A percentile compares a stretch with the other conserved stretches of the same genome.
Conservation (phyloP, 1,284 basidiomycete genomes). For the Malassezia nana region DNA sequence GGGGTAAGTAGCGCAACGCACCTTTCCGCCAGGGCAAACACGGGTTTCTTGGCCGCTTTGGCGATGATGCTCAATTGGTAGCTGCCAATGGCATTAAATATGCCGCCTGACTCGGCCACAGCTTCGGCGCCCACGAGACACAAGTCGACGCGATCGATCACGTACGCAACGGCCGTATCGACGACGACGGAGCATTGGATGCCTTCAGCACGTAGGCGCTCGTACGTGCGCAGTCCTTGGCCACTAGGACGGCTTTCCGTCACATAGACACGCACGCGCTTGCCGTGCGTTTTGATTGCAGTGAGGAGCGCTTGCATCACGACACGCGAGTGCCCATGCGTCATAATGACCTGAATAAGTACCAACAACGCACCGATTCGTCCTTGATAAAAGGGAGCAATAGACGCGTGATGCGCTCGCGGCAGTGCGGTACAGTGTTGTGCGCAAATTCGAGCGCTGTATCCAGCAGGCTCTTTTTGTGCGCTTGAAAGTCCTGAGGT, state of each 20-base stretch:
- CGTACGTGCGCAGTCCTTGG: conserved; percentile 49
- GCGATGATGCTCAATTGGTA: conserved; percentile 95
- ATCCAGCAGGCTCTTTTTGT: conserved; percentile 68
- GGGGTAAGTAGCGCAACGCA: conserved; percentile 7
- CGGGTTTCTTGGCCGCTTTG: conserved; percentile 84
- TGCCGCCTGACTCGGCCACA: conserved; percentile 72
- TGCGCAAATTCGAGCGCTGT: conserved; percentile 67
- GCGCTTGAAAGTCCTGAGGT: conserved; percentile 60
- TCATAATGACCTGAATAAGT: conserved; percentile 57
- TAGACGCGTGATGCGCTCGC: conserved; percentile 80
- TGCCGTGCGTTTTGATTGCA: conserved; percentile 61
- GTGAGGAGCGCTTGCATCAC: conserved; percentile 84
- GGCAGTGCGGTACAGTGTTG: conserved; percentile 54
- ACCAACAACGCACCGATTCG: conserved; percentile 58
- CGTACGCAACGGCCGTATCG: conserved; percentile 90
- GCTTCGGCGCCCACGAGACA: conserved; percentile 94
- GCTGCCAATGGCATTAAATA: conserved; percentile 65
- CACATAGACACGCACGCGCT: conserved; percentile 92
- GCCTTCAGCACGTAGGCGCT: conserved; percentile 56
- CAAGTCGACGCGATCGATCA: conserved; percentile 89
- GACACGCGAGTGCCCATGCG: conserved; percentile 88
- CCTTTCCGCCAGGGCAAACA: conserved; percentile 82
- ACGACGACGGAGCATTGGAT: conserved; percentile 90
- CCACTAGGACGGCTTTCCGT: conserved; percentile 84
- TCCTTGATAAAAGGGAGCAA: conserved; percentile 86